Base-by-base conservation (phyloP, 345 rosid species). In the Populus davidiana region DNA sequence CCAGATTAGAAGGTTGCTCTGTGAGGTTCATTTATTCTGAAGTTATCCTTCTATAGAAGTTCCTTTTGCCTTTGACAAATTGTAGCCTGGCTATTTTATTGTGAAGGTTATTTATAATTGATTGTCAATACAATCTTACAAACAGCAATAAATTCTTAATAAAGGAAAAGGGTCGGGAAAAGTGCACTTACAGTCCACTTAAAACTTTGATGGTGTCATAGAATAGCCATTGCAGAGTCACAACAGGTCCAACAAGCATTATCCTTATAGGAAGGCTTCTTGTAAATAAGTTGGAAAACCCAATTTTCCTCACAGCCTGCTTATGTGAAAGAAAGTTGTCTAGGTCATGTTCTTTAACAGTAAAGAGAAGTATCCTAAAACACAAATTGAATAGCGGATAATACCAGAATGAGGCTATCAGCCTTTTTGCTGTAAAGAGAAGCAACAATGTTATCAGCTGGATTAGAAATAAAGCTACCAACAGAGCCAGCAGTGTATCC, bases 401-500 rank as follows among this genome's bases (percentile, higher is more conserved):
- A 44, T 82, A 88, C 89, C 90, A 72, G 85, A 69, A 83, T 11
- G 16, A 86, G 72, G 67, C 63, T 88, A 79, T 86, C 85, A 49
- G 88, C 88, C 80, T 86, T 88, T 74, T 78, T 83, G 82, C 82
- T 87, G 79, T 90, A 85, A 67, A 87, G 90, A 65, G 84, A 87
- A 38, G 91, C 73, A 71, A 90, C 80, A 78, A 90, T 86, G 64
- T 88, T 89, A 85, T 88, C 90, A 36, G 93, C 91, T 8, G 91
- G 91, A 75, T 88, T 87, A 77, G 93, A 86, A 65, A 88, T 47
- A 25, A 91, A 14, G 71, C 89, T 84, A 70, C 91, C 91, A 80
- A 90, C 86, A 10, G 96, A 85, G 77, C 93, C 93, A 85, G 96
- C 93, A 27, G 87, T 78, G 63, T 91, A 91, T 47, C 93, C 96